Evolutionary conservation across 2,329 filamentous ascomycete species (phyloP).

Genomic region (Ophiocordyceps camponoti-leonardi): DNA sequence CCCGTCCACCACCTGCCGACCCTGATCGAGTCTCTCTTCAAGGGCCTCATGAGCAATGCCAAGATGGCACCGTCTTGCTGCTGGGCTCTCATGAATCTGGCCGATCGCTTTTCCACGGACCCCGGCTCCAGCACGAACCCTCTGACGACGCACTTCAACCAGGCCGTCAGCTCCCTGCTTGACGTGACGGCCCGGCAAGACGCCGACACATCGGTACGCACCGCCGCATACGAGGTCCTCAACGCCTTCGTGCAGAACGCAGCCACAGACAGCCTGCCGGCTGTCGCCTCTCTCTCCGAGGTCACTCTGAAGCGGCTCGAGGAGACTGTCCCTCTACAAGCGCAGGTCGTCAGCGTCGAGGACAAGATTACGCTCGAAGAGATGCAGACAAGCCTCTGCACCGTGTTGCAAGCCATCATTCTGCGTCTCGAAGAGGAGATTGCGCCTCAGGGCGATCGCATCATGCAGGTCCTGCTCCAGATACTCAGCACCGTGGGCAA

Average conservation of each 20-base stretch:
- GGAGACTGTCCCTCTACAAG: constrained; percentile 75
- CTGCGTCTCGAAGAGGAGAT: constrained; percentile 85
- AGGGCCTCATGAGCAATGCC: constrained; percentile 72
- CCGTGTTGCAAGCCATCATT: constrained; percentile 81
- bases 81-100: constrained; percentile 97
- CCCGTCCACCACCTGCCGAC: constrained; percentile 65
- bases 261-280: constrained; percentile 65
- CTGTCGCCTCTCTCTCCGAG: constrained; percentile 68
- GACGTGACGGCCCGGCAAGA: constrained; percentile 70
- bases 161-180: constrained; percentile 73
- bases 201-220: constrained; percentile 76
- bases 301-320: constrained; percentile 84
- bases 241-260: constrained; percentile 88
- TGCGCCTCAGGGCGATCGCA: constrained; percentile 73
- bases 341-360: constrained; percentile 90
- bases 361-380: constrained; percentile 92
- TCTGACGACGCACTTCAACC: constrained; percentile 81
- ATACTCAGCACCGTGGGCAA: constrained; percentile 59
- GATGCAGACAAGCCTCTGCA: constrained; percentile 91
- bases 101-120: constrained; percentile 86
- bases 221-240: constrained; percentile 91
- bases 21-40: constrained; percentile 77
- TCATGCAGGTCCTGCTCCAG: constrained; percentile 79
- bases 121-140: constrained; percentile 61
- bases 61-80: constrained; percentile 98